Base-by-base conservation (phyloP, 805 yeast genomes). In the Teunomyces lycoperdinae region DNA sequence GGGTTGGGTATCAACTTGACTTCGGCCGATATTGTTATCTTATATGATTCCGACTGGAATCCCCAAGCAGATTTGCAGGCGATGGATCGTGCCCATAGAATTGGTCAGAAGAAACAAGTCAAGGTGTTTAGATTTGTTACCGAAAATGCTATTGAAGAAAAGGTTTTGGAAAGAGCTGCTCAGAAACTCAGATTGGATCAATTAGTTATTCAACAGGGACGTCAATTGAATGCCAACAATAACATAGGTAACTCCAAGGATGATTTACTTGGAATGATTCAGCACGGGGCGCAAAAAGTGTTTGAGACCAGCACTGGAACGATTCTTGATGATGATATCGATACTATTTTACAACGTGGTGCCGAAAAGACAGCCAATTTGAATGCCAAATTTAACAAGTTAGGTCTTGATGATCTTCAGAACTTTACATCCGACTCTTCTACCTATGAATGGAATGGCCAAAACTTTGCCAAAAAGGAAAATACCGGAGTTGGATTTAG, bases 31-130 rank as follows among this genome's bases (percentile, higher is more conserved):
- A 83, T 87, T 38, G 98, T 91, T 43, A 80, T 91, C 3, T 66
- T 91, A 26, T 92, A 81, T 62, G 98, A 91, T 66, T 87, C 96
- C 0, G 98, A 91, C 70, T 91, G 98, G 98, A 91, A 91, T 62
- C 98, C 98, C 1, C 98, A 91, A 63, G 97, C 97, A 0, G 98
- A 91, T 74, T 74, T 91, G 58, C 98, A 91, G 70, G 97, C 97
- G 1, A 91, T 91, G 98, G 98, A 92, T 66, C 80, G 98, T 62
- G 98, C 97, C 0, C 98, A 91, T 63, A 83, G 98, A 74, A 91
- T 91, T 62, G 98, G 98, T 14, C 98, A 91, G 66, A 92, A 88
- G 64, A 92, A 92, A 62, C 99, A 92, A 70, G 99, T 92, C 7
- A 79, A 84, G 57, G 98, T 92, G 14, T 92, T 79, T 64, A 74